These are phyloP conservation scores for Pythium monospermum DNA, from an alignment of 352 stramenopile genomes.

Conservation along the genomic window DNA sequence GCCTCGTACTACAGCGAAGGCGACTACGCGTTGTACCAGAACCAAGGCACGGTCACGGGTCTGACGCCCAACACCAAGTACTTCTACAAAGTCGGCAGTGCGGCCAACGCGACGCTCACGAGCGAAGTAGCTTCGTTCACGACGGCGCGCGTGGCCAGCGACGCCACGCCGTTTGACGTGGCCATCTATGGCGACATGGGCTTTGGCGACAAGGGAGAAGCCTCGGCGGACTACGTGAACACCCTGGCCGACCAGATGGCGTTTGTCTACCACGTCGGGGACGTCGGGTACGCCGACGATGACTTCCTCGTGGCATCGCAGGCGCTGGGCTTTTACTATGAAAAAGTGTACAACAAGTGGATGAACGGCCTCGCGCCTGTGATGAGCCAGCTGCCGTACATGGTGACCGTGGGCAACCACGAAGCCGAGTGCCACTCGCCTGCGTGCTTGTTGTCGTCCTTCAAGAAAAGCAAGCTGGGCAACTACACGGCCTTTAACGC, in stretches of 20 bases:
- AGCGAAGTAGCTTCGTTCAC: conserved; percentile 27
- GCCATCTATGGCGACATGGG: conserved; percentile 48
- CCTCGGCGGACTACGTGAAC: conserved; percentile 37
- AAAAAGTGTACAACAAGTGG: conserved; percentile 83
- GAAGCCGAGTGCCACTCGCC: conserved; percentile 85
- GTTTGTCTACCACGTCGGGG: conserved; percentile 67
- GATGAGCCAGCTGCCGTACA: conserved; percentile 74
- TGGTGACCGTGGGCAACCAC: conserved; percentile 84
- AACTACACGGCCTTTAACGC: conserved; percentile 86
- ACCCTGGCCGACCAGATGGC: conserved; percentile 29
- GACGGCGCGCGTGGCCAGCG: conserved; percentile 23
- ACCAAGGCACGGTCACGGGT: conserved; percentile 30
- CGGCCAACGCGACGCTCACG: neutral
- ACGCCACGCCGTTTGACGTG: conserved; percentile 33
- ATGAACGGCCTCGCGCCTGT: conserved; percentile 59
- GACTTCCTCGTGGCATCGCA: conserved; percentile 18
- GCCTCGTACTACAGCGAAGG: conserved; percentile 35
- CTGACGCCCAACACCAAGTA: conserved; percentile 32
- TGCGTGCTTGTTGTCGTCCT: conserved; percentile 26
- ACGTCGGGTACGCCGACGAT: conserved; percentile 54
- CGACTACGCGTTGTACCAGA: conserved; percentile 33
- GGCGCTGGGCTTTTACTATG: conserved; percentile 71
- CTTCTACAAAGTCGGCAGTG: conserved; percentile 25
- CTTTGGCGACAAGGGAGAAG: conserved; percentile 31
- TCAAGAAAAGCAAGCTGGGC: conserved; percentile 28